Conservation (phyloP, 108 stramenopile species). For the Nitzschia sp. region DNA sequence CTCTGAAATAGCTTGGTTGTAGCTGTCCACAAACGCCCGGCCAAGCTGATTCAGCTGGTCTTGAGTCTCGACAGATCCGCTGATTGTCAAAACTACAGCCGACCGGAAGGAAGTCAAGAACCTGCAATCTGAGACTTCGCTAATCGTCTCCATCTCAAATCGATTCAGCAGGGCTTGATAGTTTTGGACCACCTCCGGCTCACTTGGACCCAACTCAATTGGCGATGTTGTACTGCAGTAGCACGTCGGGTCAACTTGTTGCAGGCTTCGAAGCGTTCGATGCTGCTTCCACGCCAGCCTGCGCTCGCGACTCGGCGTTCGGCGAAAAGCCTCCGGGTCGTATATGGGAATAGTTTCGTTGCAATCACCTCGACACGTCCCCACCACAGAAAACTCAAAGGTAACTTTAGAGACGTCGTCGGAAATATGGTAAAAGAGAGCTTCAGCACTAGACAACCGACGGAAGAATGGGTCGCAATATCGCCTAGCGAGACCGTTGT, state of each 20-base stretch:
- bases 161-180: background rate
- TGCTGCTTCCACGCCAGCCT: background rate
- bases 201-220: background rate
- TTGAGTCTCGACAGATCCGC: background rate
- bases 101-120: background rate
- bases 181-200: conserved; percentile 1
- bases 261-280: background rate
- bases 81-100: background rate
- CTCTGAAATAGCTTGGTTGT: background rate
- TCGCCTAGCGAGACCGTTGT: background rate
- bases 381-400: background rate
- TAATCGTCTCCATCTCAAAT: background rate
- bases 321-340: background rate
- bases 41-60: background rate
- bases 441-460: background rate
- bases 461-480: background rate
- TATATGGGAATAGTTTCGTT: background rate
- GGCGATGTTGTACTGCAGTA: background rate
- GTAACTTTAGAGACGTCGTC: background rate
- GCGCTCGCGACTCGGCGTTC: background rate
- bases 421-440: background rate
- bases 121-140: background rate
- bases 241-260: background rate
- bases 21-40: background rate
- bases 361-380: conserved; percentile 5